A percentile compares a stretch with the other conserved stretches of the same genome.
Evolutionary conservation across 371 early-diverging fungal genomes (phyloP).

Genomic region (Mucor mucedo): DNA sequence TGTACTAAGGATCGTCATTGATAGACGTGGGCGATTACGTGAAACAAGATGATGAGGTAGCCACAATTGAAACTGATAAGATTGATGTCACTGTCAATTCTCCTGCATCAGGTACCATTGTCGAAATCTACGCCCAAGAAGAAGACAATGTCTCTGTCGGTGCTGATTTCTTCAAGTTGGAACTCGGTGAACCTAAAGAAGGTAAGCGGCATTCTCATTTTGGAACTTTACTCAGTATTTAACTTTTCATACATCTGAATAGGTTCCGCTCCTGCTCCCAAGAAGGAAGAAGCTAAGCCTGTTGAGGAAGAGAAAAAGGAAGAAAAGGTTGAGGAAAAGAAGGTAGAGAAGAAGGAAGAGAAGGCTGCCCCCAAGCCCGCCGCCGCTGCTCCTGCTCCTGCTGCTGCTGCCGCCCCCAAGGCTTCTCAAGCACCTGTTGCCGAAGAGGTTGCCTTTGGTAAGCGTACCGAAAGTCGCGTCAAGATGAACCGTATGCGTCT

Average conservation of each 20-base stretch:
- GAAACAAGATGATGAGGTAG: slow-evolving; percentile 92
- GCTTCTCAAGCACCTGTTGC: slow-evolving; percentile 27
- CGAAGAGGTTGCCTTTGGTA: slow-evolving; percentile 40
- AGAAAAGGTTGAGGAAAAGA: slow-evolving; percentile 46
- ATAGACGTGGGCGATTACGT: slow-evolving; percentile 95
- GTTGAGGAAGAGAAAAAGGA: slow-evolving; percentile 37
- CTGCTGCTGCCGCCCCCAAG: slow-evolving; percentile 37
- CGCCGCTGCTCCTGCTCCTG: slow-evolving; percentile 32
- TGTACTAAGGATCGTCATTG: background rate
- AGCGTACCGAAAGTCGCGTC: slow-evolving; percentile 73
- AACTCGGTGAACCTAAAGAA: slow-evolving; percentile 74
- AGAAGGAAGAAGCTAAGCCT: slow-evolving; percentile 51
- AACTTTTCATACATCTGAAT: background rate
- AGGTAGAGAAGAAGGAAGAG: slow-evolving; percentile 41
- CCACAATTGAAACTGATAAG: slow-evolving; percentile 98
- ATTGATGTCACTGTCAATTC: slow-evolving; percentile 96
- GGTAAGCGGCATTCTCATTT: slow-evolving; percentile 34
- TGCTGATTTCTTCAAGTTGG: slow-evolving; percentile 91
- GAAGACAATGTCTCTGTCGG: slow-evolving; percentile 94
- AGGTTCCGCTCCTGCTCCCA: slow-evolving; percentile 46
- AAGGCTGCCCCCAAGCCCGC: too few relatives aligned
- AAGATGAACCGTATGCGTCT: slow-evolving; percentile 98
- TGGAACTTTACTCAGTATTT: background rate
- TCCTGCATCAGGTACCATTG: slow-evolving; percentile 87
- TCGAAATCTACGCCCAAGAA: slow-evolving; percentile 85